Base-by-base conservation (phyloP, 108 stramenopile species). In the Fragilaria crotonensis region DNA sequence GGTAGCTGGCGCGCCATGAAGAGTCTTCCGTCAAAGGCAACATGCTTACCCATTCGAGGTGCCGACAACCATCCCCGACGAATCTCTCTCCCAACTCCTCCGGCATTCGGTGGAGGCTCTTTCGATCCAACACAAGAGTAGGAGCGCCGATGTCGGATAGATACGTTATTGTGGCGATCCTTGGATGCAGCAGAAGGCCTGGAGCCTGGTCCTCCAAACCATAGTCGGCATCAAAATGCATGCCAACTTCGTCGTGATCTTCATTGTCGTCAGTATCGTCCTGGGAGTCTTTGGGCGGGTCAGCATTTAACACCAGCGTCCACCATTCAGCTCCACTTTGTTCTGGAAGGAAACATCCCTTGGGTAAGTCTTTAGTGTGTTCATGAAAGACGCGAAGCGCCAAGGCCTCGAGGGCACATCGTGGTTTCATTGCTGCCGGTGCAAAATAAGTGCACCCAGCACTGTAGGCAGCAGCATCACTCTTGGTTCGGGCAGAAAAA, bases 171-270 rank as follows among this genome's bases (percentile, higher is more conserved):
- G 94, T 93, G 30, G 83, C 90, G 20, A 93, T 67, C n/a, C 88
- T 75, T 5, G 88, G 88, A 68, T 90, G 89, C 17, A 90, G 54
- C 33, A 85, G 48, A 9, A 76, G 56, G 57, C 73, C 68, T 7
- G 79, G 59, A 18, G 81, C 58, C 49, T 94, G 89, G 22, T 75
- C 83, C 73, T 95, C 94, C 9, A 93, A 58, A 33, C 80, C 89
- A 62, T 95, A 95, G 59, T 95, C 94, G 2, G 89, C 85, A 63
- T 95, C 94, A 45, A 88, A 95, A 72, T 95, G 94, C 62, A 85
- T 72, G 23, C 89, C 94, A 18, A 95, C 87, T 60, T 89, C 87
- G 33, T 78, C 80, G 44, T 73, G 67, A 30, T 82, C 83, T n/a
- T n/a, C n/a, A n/a, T n/a, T n/a, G 2, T 67, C 76, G 1, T 71